phyloP scores from a whole-genome alignment of 1,284 basidiomycete genomes.

The Cutaneotrichosporon dermatis region DNA sequence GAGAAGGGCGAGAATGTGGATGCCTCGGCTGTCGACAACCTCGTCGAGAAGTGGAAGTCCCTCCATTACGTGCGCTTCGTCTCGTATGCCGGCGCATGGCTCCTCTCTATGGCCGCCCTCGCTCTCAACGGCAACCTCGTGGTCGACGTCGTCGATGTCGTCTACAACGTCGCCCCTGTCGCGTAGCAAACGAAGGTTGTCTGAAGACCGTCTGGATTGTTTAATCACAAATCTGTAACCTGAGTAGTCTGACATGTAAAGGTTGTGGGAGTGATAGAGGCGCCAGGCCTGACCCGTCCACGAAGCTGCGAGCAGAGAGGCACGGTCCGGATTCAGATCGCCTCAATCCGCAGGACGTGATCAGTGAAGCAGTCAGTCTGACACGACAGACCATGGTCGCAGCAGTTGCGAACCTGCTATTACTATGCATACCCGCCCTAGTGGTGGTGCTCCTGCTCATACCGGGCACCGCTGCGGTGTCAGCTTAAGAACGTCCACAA shows the following conservation, averaged over 20 bases:
- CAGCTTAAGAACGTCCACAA: conserved; percentile 10
- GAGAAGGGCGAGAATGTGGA: background rate
- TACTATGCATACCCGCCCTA: conserved; percentile 20
- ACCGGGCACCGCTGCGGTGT: conserved; percentile 68
- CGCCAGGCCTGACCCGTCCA: no score
- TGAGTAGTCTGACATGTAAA: no score
- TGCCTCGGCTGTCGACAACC: conserved; percentile 14
- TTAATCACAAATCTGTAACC: no score
- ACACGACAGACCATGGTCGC: background rate
- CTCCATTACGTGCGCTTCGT: conserved; percentile 20
- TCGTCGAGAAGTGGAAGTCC: conserved; percentile 22
- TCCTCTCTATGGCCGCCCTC: conserved; percentile 10
- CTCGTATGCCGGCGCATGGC: conserved; percentile 8
- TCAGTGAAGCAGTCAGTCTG: background rate
- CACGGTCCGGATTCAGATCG: no score
- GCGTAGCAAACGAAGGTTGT: no score
- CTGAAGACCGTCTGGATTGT: no score
- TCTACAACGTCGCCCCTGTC: background rate
- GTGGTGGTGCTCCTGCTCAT: conserved; percentile 61
- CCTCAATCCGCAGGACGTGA: no score
- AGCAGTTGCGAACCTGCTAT: background rate
- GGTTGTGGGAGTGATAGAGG: no score
- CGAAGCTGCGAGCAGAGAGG: no score
- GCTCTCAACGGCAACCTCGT: conserved; percentile 2
- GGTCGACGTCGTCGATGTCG: conserved; percentile 2